Evolutionary conservation across 129 eudicot genomes (phyloP).

Genomic region (Helichrysum umbraculigerum): DNA sequence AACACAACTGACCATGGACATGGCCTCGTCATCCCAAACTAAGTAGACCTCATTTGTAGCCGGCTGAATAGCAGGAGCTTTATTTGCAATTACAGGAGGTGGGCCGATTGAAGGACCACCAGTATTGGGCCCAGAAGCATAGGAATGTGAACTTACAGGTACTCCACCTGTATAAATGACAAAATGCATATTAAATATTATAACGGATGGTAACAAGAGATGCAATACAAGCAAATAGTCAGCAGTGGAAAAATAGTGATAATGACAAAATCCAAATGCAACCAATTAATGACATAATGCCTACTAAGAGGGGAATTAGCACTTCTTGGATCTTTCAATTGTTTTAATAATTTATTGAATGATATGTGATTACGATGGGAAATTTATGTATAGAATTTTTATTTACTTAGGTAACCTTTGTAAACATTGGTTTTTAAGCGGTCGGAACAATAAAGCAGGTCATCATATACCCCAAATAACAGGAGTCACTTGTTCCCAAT

Average conservation of each 20-base stretch:
- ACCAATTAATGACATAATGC: not conserved
- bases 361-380: not conserved
- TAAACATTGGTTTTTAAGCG: not conserved
- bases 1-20: conserved; percentile 80
- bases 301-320: not conserved
- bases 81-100: conserved; percentile 93
- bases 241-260: not conserved
- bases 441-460: not conserved
- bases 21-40: conserved; percentile 98
- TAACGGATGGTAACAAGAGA: not conserved
- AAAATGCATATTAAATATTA: conserved; percentile 9
- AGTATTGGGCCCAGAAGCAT: conserved; percentile 99
- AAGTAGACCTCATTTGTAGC: conserved; percentile 90
- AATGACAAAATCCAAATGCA: not conserved
- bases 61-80: conserved; percentile 76
- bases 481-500: not conserved
- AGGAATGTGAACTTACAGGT: conserved; percentile 66
- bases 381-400: not conserved
- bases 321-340: not conserved
- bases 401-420: not conserved
- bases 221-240: not conserved
- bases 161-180: conserved; percentile 41
- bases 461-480: not conserved
- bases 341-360: not conserved
- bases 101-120: conserved; percentile 98